Conservation (phyloP, 2,329 filamentous ascomycete species). For the Paecilomyces variotii region DNA sequence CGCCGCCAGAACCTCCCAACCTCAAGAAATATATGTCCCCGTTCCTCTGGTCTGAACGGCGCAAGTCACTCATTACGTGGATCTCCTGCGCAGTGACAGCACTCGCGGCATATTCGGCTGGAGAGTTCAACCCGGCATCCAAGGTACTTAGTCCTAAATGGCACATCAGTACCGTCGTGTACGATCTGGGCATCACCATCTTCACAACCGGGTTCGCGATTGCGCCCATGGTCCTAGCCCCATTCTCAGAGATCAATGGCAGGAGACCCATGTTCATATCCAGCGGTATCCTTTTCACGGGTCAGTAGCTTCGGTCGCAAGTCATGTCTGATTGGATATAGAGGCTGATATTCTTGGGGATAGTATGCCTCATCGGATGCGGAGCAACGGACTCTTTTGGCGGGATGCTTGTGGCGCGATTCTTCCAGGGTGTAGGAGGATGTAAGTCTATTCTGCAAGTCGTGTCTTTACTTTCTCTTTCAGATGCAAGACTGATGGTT, state of each 20-base stretch:
- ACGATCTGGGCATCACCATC: conserved; percentile 67
- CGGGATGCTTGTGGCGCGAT: conserved; percentile 67
- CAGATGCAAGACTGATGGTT: neutral
- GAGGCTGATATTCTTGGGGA: conserved; percentile 5
- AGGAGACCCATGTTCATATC: conserved; percentile 66
- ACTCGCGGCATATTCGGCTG: conserved; percentile 72
- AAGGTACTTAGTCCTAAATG: conserved; percentile 59
- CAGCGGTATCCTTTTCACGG: conserved; percentile 63
- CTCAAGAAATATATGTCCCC: conserved; percentile 62
- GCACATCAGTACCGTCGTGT: conserved; percentile 55
- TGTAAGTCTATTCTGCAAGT: conserved; percentile 45
- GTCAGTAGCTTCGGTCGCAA: conserved; percentile 32
- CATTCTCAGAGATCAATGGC: neutral
- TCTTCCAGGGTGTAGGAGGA: conserved; percentile 68
- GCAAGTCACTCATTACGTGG: conserved; percentile 63
- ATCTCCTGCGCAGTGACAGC: conserved; percentile 70
- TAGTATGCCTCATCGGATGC: conserved; percentile 60
- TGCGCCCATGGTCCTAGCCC: conserved; percentile 62
- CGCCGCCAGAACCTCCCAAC: conserved; percentile 54
- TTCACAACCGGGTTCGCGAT: conserved; percentile 76
- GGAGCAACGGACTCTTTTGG: conserved; percentile 61
- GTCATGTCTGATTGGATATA: conserved; percentile 3
- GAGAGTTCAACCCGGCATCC: conserved; percentile 66
- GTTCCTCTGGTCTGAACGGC: conserved; percentile 60
- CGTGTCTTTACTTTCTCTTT: neutral